Base-by-base conservation (phyloP, 2,329 filamentous ascomycete genomes). In the Arthrobotrys megalospora region DNA sequence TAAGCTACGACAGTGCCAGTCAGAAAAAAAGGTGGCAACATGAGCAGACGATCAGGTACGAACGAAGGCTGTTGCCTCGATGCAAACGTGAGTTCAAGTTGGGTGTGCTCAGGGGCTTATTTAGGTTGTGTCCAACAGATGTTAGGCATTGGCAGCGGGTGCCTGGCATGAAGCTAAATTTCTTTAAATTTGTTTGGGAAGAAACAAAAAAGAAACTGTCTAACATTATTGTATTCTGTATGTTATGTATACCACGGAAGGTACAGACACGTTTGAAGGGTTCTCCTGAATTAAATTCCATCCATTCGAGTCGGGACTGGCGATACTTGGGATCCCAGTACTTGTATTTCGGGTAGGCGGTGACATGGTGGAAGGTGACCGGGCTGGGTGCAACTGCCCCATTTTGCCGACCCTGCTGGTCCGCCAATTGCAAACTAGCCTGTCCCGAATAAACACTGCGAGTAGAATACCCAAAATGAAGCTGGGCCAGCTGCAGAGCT, bases 321-420 rank as follows among this genome's bases (percentile, higher is more conserved):
- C 24, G 24, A 28, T 28, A 28, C 5, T 28, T 2, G 24, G n/a
- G n/a, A n/a, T n/a, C n/a, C n/a, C n/a, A n/a, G n/a, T n/a, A n/a
- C 24, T 28, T 2, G 24, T 28, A 28, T 2, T 24, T 48, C 34
- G 32, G 52, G 36, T 58, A 58, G 52, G 32, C 28, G 32, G 32
- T 58, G 52, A 58, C 52, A 58, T 36, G 52, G 38, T 58, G 52
- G 52, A 58, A 58, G 52, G 52, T 58, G 32, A 19, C 52, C 52
- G n/a, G 68, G 34, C 19, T 47, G 70, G 70, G 12, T 75, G 70
- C 52, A 75, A 63, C 63, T 75, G 63, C 70, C 70, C 47, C 63
- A 75, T 75, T 75, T 75, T 75, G 70, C 70, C 70, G 70, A 75
- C 24, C 28, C 24, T 10, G 14, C 53, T 34, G 6, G 41, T 45